phyloP scores from a whole-genome alignment of 768 basidiomycete species.

The Phylloporus arenicola region DNA sequence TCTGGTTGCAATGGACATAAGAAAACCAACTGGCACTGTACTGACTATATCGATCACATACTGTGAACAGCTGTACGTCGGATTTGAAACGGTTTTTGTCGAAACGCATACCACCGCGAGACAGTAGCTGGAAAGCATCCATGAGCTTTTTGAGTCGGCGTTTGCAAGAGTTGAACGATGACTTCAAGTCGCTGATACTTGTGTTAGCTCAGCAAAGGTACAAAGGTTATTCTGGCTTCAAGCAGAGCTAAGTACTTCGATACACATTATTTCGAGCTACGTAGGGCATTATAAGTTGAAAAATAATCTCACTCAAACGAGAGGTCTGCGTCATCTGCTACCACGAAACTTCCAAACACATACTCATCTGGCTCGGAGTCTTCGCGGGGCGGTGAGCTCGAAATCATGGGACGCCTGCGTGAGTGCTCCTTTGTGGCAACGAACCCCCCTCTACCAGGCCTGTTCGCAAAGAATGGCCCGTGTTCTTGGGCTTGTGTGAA shows the following conservation, averaged over 20 bases:
- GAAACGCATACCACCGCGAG: constrained; percentile 79
- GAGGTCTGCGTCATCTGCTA: constrained; percentile 71
- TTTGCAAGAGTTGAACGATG: no score
- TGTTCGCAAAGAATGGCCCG: constrained; percentile 50
- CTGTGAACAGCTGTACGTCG: constrained; percentile 69
- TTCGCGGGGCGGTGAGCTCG: constrained; percentile 59
- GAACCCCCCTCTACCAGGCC: constrained; percentile 44
- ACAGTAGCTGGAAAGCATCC: constrained; percentile 88
- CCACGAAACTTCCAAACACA: constrained; percentile 71
- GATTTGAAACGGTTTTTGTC: constrained; percentile 68
- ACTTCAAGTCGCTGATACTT: background rate
- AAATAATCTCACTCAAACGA: constrained; percentile 32
- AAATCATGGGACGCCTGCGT: constrained; percentile 30
- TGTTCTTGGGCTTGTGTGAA: constrained; percentile 56
- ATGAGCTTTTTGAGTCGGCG: constrained; percentile 33
- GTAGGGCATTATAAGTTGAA: constrained; percentile 3
- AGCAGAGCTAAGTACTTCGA: background rate
- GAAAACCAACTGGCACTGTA: background rate
- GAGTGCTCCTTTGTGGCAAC: constrained; percentile 29
- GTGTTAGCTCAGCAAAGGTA: constrained; percentile 7
- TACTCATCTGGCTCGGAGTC: constrained; percentile 60
- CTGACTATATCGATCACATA: constrained; percentile 24
- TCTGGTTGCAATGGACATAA: constrained; percentile 17
- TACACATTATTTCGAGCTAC: background rate
- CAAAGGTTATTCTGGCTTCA: no score